Evolutionary conservation across 805 yeast genomes (phyloP), one percentile per base, ranked within the genome.

Genomic region (Wickerhamomyces hampshirensis): DNA sequence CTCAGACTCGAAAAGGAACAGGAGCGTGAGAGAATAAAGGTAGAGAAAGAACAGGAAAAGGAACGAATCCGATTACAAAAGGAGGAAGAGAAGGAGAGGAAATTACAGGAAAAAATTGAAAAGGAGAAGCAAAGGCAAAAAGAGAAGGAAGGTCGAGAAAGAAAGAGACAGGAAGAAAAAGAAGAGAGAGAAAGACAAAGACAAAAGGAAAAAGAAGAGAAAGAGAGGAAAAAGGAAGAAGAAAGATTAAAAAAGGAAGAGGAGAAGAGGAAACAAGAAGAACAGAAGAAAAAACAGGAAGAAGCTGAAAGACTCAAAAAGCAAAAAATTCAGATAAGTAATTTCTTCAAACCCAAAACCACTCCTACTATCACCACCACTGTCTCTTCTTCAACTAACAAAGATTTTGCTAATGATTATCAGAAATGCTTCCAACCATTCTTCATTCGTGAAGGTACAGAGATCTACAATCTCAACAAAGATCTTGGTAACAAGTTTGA

Each of bases 201-300:
- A 42, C 37, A 47, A 35, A 49, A 60, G 34, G 50, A 57, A 40
- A 66, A 62, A 39, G 61, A 57, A 41, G 61, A 61, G 29, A 68
- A 63, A 34, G 55, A 55, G 23, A 51, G 59, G 37, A 63, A 62
- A 29, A 65, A 65, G 23, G 40, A 54, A 26, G 43, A 50, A 5
- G 48, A 47, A 16, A 55, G 53, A 23, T 55, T 50, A 26, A 45
- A 46, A 30, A 51, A 39, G 23, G 48, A 44, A 13, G 47, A 47
- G 19, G 55, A 38, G 30, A 48, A 47, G 33, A 46, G 23, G 18
- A 42, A 48, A 33, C 49, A 48, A 46, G 60, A 58, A 29, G 56
- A 56, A 49, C 47, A 56, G 43, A 68, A 63, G 35, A 55, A 55
- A 21, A 51, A 60, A 37, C 63, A 62, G 28, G 66, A 65, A 23